Conservation (phyloP, 2,329 filamentous ascomycete species). For the Beauveria bassiana region DNA sequence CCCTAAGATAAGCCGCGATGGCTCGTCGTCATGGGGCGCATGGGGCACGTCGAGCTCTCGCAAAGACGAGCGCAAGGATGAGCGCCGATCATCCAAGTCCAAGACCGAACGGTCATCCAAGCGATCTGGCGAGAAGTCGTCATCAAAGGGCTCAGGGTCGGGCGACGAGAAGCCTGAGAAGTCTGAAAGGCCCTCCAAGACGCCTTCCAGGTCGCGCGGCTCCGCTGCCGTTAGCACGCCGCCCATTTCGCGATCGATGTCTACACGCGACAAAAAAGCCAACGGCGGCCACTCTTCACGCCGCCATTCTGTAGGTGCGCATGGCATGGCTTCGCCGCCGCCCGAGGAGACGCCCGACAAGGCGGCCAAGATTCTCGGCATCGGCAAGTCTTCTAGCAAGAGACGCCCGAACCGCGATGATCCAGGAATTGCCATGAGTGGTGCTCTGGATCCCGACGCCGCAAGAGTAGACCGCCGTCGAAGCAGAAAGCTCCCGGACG, state of each 20-base stretch:
- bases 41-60: conserved; percentile 51
- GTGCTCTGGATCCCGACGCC: conserved; percentile 31
- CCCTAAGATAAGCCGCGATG: conserved; percentile 64
- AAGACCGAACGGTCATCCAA: conserved; percentile 56
- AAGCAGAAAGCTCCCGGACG: conserved; percentile 27
- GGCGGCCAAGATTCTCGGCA: conserved; percentile 68
- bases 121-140: conserved; percentile 48
- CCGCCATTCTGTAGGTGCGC: conserved; percentile 59
- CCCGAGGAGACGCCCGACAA: conserved; percentile 64
- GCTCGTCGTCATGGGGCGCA: conserved; percentile 63
- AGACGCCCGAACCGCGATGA: conserved; percentile 42
- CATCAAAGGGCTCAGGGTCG: conserved; percentile 60
- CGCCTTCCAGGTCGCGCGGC: conserved; percentile 54
- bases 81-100: conserved; percentile 54
- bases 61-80: conserved; percentile 28
- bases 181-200: conserved; percentile 53
- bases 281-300: conserved; percentile 54
- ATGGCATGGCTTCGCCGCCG: conserved; percentile 63
- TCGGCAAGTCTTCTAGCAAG: conserved; percentile 34
- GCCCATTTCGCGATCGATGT: conserved; percentile 60
- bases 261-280: conserved; percentile 56
- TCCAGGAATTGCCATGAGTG: conserved; percentile 40
- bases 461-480: conserved; percentile 28
- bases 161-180: conserved; percentile 38
- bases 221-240: conserved; percentile 61